Percentiles rank a stretch among this genome's conserved stretches.
Evolutionary conservation across 495 filamentous ascomycete genomes (phyloP).

Genomic region (Immersiella caudata): DNA sequence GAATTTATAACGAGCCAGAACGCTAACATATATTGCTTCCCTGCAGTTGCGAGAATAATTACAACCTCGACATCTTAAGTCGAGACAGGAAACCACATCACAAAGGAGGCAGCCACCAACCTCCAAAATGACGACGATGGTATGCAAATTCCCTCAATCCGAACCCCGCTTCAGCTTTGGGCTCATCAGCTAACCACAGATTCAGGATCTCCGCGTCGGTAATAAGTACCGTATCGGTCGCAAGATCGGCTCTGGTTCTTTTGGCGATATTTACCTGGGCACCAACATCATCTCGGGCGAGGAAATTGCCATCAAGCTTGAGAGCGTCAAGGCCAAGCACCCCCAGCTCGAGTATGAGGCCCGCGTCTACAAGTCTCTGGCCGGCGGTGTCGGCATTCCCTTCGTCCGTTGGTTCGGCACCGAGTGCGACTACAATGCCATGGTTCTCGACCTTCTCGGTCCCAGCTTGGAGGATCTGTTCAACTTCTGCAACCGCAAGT

Average conservation of each 20-base stretch:
- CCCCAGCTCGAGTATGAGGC: slow-evolving; percentile 99
- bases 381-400: slow-evolving; percentile 96
- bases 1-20: background rate
- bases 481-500: slow-evolving; percentile 99
- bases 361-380: slow-evolving; percentile 98
- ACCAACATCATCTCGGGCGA: slow-evolving; percentile 99
- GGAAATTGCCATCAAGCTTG: slow-evolving; percentile 99
- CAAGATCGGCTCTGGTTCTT: slow-evolving; percentile 98
- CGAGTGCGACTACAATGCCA: slow-evolving; percentile 99
- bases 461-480: slow-evolving; percentile 99
- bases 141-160: slow-evolving; percentile 32
- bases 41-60: background rate
- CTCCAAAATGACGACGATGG: slow-evolving; percentile 55
- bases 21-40: background rate
- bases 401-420: slow-evolving; percentile 99
- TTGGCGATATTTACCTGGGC: slow-evolving; percentile 99
- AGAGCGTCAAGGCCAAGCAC: slow-evolving; percentile 99
- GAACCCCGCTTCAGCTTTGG: background rate
- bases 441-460: slow-evolving; percentile 98
- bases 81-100: background rate
- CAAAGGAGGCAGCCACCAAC: background rate
- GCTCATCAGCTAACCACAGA: slow-evolving; percentile 5
- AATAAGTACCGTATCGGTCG: slow-evolving; percentile 99
- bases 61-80: slow-evolving; percentile 4
- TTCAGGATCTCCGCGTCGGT: slow-evolving; percentile 95